A percentile compares a stretch with the other conserved stretches of the same genome.
Conservation (phyloP, 2,329 filamentous ascomycete genomes). For the Talaromyces piceae region DNA sequence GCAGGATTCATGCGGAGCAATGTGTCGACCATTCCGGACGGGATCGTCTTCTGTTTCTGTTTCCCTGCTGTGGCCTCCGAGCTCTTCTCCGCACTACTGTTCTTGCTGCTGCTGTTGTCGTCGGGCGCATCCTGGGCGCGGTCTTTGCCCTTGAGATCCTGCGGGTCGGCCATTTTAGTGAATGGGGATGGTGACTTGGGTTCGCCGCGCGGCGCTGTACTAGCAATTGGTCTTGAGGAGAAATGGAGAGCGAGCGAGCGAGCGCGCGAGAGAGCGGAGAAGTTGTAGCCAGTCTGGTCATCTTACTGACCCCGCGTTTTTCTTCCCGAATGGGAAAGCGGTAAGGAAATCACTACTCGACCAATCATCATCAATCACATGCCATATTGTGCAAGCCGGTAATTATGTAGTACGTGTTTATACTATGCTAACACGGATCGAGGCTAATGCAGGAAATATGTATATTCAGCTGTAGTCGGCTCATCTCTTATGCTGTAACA, state of each 20-base stretch:
- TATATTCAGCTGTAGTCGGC: too few relatives aligned
- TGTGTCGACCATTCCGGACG: conserved; percentile 29
- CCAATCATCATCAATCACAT: neutral
- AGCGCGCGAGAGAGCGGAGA: too few relatives aligned
- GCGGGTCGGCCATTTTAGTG: conserved; percentile 27
- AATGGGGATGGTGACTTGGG: conserved; percentile 5
- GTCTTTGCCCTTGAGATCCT: conserved; percentile 27
- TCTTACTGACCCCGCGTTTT: conserved; percentile 5
- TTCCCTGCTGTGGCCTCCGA: too few relatives aligned
- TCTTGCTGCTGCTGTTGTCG: conserved; percentile 8
- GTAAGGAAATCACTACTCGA: neutral
- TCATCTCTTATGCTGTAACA: too few relatives aligned
- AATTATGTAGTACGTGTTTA: too few relatives aligned
- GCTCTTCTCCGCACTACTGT: conserved; percentile 13
- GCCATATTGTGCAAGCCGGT: too few relatives aligned
- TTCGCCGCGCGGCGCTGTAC: neutral
- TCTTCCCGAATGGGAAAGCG: conserved; percentile 3
- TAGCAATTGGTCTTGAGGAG: conserved; percentile 1
- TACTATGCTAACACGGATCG: too few relatives aligned
- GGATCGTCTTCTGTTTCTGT: conserved; percentile 24
- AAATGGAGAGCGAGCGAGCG: neutral
- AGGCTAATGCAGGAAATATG: too few relatives aligned
- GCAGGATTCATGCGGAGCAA: conserved; percentile 50
- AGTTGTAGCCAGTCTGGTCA: neutral
- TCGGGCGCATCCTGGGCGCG: conserved; percentile 10